Conservation (phyloP, 2,329 filamentous ascomycete species). For the Nemania diffusa region DNA sequence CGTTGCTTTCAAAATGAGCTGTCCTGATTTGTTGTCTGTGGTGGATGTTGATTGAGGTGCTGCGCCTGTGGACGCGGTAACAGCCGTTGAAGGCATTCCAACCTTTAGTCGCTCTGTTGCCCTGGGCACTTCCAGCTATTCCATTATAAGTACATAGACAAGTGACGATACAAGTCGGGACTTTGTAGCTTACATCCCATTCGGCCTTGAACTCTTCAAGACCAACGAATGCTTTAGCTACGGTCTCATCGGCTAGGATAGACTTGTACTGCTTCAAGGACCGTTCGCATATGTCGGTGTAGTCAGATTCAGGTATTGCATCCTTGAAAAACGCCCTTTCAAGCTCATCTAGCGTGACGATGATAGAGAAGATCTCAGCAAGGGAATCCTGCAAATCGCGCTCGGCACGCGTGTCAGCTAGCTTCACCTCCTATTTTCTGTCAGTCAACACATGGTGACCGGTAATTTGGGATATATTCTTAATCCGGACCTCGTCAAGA, state of each 20-base stretch:
- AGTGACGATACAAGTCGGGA: not conserved
- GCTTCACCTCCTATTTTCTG: constrained; percentile 81
- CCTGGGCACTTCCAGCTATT: constrained; percentile 89
- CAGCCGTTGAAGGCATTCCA: constrained; percentile 87
- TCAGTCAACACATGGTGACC: constrained; percentile 12
- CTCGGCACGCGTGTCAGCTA: constrained; percentile 86
- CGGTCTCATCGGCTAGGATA: constrained; percentile 87
- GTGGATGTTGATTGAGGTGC: constrained; percentile 56
- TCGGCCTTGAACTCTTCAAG: constrained; percentile 90
- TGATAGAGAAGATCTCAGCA: constrained; percentile 97
- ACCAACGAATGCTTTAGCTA: constrained; percentile 87
- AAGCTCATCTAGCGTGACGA: constrained; percentile 92
- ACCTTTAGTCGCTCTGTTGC: constrained; percentile 93
- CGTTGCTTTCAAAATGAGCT: constrained; percentile 86
- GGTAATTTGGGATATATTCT: not conserved
- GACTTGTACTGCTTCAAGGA: constrained; percentile 97
- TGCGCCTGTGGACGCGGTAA: constrained; percentile 62
- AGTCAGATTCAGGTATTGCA: constrained; percentile 89
- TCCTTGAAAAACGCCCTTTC: constrained; percentile 98
- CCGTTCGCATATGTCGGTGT: constrained; percentile 95
- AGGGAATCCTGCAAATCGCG: constrained; percentile 95
- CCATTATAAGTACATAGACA: constrained; percentile 31
- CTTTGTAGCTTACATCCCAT: constrained; percentile 75
- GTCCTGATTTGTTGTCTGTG: constrained; percentile 62
- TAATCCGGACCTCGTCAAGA: constrained; percentile 78